Base-by-base conservation (phyloP, 2,329 filamentous ascomycete genomes). In the Apiospora marii region DNA sequence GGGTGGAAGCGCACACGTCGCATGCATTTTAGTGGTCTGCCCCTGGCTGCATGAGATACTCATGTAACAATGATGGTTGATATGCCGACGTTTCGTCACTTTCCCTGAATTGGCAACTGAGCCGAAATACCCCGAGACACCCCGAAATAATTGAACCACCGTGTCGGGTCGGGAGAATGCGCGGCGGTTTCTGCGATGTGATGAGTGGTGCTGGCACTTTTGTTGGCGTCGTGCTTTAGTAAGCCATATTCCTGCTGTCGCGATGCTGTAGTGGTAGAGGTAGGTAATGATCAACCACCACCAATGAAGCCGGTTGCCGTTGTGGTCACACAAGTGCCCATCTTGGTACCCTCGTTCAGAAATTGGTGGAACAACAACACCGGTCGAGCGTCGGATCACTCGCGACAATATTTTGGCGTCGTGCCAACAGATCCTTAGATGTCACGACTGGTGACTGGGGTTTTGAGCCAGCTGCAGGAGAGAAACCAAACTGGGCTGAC, bases 101-200 rank as follows among this genome's bases (percentile, higher is more conserved):
- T 64, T 22, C 34, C 58, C 34, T 14, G 58, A n/a, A 64, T 41
- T 41, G 58, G 58, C 34, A 64, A n/a, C 19, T 41, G 34, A 41
- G 34, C 58, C 58, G 58, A 64, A 64, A 64, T 64, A 37, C 58
- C 30, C 58, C 58, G 58, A 64, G 51, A 34, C 51, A 58, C 51
- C 51, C 51, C 51, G 51, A 58, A 24, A 64, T n/a, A 64, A 41
- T 37, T 41, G 58, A 64, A 64, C 58, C 58, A 64, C n/a, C 30
- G 10, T 64, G 34, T 24, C 58, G 58, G 58, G 58, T 41, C 58
- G 22, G n/a, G 41, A 22, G 58, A 41, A 41, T 64, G 34, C 19
- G 19, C 58, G 34, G 19, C 19, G 19, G 41, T 41, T 24, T 3
- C 19, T 37, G 53, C 5, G 30, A 22, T 61, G 19, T 64, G 58